Base-by-base conservation (phyloP, 1,284 basidiomycete genomes). In the Papiliotrema nemorosa region DNA sequence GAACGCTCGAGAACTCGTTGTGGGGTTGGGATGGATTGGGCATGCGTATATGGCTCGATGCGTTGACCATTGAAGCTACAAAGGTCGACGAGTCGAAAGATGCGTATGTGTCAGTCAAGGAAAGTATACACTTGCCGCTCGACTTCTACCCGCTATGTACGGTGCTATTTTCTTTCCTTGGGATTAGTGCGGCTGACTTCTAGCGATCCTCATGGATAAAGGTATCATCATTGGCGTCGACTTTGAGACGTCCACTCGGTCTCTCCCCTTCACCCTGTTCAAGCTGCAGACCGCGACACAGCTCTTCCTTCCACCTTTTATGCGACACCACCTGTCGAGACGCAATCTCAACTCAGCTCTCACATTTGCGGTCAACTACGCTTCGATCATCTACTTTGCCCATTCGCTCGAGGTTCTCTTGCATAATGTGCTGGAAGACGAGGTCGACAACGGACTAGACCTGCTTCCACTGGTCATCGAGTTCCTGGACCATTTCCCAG, bases 171-270 rank as follows among this genome's bases (percentile, higher is more conserved):
- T 31, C 7, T 31, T 31, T 31, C 5, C 5, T 31, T 31, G 29
- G 36, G 6, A 25, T 22, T 3, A 14, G 22, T n/a, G 26, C 13
- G 13, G 26, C 41, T 39, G 42, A 34, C 38, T 41, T 27, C 35
- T 58, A 94, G 91, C 92, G 53, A 90, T 96, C 5, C 80, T 98
- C 20, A 94, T 98, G 88, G 92, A 97, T 70, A 97, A 97, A 69
- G 96, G 93, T 0, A 96, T 98, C 60, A 90, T 99, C 56, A 92
- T 98, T 50, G 96, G 94, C 7, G 89, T 89, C 34, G 92, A 97
- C 62, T 84, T 93, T 49, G 91, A 96, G 69, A 82, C 84, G 2
- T 86, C 84, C 2, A 82, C 89, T 35, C 77, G 81, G 18, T 88
- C 86, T 48, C 77, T 98, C 5, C 84, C 92, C 12, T 97, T 97